Evolutionary conservation across 352 stramenopile species (phyloP).

Genomic region (Phytopythium aichiense): DNA sequence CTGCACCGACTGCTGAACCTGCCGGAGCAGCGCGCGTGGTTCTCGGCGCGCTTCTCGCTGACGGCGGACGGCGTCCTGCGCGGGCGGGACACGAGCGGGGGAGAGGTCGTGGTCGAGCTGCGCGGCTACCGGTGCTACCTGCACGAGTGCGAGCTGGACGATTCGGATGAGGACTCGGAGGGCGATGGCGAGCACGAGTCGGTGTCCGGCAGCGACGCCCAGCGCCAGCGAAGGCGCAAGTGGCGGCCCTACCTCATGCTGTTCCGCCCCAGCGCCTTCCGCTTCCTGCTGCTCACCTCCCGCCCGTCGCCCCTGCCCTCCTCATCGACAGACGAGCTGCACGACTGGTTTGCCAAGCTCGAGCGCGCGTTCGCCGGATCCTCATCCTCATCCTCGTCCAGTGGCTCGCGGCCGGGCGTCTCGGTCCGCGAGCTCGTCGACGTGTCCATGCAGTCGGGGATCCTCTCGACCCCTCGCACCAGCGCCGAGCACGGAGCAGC

Average conservation of each 20-base stretch:
- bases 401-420: background rate
- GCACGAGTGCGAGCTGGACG: constrained; percentile 23
- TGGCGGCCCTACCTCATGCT: constrained; percentile 56
- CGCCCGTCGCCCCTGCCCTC: background rate
- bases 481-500: background rate
- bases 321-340: constrained; percentile 20
- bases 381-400: background rate
- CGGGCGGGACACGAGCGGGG: constrained; percentile 16
- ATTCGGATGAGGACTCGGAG: constrained; percentile 10
- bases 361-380: constrained; percentile 23
- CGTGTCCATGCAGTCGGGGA: constrained; percentile 28
- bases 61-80: constrained; percentile 42
- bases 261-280: constrained; percentile 40
- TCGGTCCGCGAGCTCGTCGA: constrained; percentile 25
- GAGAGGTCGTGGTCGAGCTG: constrained; percentile 42
- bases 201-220: constrained; percentile 3
- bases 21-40: constrained; percentile 47
- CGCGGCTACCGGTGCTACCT: constrained; percentile 48
- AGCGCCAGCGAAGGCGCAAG: constrained; percentile 1
- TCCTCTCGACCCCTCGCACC: constrained; percentile 12
- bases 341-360: constrained; percentile 57
- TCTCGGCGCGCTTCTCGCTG: constrained; percentile 41
- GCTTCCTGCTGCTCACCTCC: constrained; percentile 45
- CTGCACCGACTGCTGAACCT: constrained; percentile 53
- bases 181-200: constrained; percentile 3